These are phyloP conservation scores for Takashimella koratensis DNA, from an alignment of 1,284 basidiomycete species.

Conservation along the genomic window DNA sequence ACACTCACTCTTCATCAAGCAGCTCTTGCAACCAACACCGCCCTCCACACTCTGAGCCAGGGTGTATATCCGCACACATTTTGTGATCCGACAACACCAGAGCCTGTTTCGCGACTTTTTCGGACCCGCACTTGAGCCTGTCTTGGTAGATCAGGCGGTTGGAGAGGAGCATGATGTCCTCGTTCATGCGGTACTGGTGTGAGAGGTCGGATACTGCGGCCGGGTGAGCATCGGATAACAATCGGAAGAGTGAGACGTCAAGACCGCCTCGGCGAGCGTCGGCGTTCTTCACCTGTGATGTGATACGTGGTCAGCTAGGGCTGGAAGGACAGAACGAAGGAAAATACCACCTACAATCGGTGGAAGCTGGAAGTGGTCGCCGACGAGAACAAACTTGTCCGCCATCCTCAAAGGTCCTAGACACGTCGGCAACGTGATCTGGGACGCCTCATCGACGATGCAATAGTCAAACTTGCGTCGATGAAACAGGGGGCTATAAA, in stretches of 20 bases:
- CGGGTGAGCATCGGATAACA: slow-evolving; percentile 80
- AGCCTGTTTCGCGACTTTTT: slow-evolving; percentile 60
- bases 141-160: slow-evolving; percentile 85
- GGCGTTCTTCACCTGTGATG: slow-evolving; percentile 66
- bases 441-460: slow-evolving; percentile 97
- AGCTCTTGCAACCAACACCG: slow-evolving; percentile 70
- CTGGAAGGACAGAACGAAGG: no score
- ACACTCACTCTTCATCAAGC: slow-evolving; percentile 60
- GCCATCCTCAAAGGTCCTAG: slow-evolving; percentile 88
- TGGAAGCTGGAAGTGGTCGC: slow-evolving; percentile 94
- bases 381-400: slow-evolving; percentile 87
- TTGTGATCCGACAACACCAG: slow-evolving; percentile 57
- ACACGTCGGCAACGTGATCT: slow-evolving; percentile 93
- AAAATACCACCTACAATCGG: slow-evolving; percentile 62
- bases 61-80: slow-evolving; percentile 37
- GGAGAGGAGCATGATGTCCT: slow-evolving; percentile 89
- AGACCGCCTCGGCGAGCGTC: slow-evolving; percentile 79
- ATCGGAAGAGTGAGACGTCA: slow-evolving; percentile 84
- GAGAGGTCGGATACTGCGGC: slow-evolving; percentile 75
- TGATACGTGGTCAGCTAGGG: not conserved
- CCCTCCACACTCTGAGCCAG: slow-evolving; percentile 49
- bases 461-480: slow-evolving; percentile 90
- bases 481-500: slow-evolving; percentile 70
- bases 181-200: slow-evolving; percentile 94
- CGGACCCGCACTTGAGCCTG: slow-evolving; percentile 72